phyloP scores from a whole-genome alignment of 2,329 filamentous ascomycete species.

The Didymella sp. region DNA sequence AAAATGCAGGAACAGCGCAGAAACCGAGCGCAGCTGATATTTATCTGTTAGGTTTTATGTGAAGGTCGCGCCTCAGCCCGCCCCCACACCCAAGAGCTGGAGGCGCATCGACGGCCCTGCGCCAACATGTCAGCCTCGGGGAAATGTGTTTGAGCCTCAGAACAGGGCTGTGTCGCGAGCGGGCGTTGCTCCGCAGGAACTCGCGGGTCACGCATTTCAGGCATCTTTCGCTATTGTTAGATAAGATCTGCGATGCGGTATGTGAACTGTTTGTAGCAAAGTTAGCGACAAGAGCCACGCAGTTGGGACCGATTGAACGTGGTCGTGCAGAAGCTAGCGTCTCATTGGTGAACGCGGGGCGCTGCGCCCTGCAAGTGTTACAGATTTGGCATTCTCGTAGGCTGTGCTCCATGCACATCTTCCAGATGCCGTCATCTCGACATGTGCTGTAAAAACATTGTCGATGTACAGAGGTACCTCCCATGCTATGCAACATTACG shows the following conservation, averaged over 20 bases:
- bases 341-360: conserved; percentile 12
- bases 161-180: conserved; percentile 13
- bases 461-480: neutral
- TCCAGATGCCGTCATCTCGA: neutral
- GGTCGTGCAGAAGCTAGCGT: neutral
- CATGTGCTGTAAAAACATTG: neutral
- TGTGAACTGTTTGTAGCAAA: conserved; percentile 4
- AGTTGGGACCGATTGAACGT: neutral
- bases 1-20: neutral
- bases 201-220: neutral
- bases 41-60: conserved; percentile 7
- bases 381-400: neutral
- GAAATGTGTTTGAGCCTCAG: conserved; percentile 13
- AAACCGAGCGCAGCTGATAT: conserved; percentile 1
- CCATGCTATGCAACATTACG: conserved; percentile 9
- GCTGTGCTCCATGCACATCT: conserved; percentile 12
- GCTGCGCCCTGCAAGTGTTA: conserved; percentile 10
- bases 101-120: conserved; percentile 1
- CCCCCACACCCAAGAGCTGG: conserved; percentile 7
- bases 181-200: neutral
- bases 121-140: conserved; percentile 10
- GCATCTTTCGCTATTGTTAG: neutral
- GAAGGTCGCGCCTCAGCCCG: conserved; percentile 8
- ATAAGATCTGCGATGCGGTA: conserved; percentile 11
- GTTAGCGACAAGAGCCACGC: conserved; percentile 7